Conservation (phyloP, 208 protist species). For the Acanthamoeba triangularis region DNA sequence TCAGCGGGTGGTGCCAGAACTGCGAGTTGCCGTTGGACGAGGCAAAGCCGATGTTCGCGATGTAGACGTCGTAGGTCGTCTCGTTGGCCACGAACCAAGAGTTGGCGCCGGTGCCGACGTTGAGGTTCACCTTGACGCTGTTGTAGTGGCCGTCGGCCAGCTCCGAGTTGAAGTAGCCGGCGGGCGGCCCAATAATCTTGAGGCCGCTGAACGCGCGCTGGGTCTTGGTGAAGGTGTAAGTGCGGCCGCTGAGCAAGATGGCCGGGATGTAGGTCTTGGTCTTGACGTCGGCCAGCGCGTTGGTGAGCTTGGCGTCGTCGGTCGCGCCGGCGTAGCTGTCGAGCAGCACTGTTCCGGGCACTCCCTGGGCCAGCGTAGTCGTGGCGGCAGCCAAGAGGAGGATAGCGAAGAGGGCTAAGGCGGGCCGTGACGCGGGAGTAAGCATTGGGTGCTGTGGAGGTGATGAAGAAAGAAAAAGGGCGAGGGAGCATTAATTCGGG, state of each 20-base stretch:
- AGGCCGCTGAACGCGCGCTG: not conserved
- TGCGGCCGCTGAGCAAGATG: not conserved
- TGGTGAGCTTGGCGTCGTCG: not conserved
- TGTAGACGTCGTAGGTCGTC: conserved; percentile 9
- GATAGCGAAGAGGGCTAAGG: not conserved
- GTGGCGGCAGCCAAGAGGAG: not conserved
- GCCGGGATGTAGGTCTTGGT: conserved; percentile 15
- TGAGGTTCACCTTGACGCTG: not conserved
- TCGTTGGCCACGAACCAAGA: not conserved
- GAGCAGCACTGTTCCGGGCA: not conserved
- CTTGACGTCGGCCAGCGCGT: not conserved
- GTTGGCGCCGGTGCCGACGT: not conserved
- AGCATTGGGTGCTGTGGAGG: too few relatives aligned
- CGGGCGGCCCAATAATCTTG: not conserved
- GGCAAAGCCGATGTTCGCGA: not conserved
- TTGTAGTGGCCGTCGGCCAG: not conserved
- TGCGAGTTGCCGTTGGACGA: conserved; percentile 34
- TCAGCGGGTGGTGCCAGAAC: not conserved
- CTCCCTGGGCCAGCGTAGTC: not conserved
- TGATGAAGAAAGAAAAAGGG: too few relatives aligned
- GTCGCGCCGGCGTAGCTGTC: not conserved
- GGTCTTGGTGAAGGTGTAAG: conserved; percentile 29
- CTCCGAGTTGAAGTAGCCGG: not conserved
- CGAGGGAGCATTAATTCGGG: too few relatives aligned
- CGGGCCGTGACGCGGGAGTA: too few relatives aligned